phyloP scores from a whole-genome alignment of 75 land plant genomes.

The Sequoia sempervirens region DNA sequence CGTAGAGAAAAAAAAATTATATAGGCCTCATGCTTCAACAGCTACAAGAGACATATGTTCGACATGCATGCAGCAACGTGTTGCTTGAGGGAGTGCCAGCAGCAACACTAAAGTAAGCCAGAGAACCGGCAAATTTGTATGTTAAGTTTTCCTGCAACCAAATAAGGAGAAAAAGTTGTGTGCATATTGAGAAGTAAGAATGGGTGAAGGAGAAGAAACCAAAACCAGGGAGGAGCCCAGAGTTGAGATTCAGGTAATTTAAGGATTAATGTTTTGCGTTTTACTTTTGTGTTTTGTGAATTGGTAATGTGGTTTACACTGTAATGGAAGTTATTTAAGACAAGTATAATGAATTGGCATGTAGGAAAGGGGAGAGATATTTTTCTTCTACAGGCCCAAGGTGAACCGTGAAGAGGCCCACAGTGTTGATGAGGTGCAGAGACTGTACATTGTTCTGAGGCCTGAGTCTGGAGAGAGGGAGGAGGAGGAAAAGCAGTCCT shows the following conservation, averaged over 20 bases:
- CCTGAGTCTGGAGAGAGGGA: conserved; percentile 60
- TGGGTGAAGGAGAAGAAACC: conserved; percentile 52
- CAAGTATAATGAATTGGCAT: background rate
- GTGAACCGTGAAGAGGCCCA: conserved; percentile 63
- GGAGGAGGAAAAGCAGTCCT: conserved; percentile 59
- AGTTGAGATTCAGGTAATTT: conserved; percentile 45
- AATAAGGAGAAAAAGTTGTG: no score
- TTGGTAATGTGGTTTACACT: background rate
- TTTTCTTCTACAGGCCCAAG: conserved; percentile 86
- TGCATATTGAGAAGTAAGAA: background rate
- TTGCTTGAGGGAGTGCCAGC: background rate
- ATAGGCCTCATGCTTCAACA: no score
- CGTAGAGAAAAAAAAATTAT: no score
- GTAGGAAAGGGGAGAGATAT: conserved; percentile 78
- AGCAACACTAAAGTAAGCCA: background rate
- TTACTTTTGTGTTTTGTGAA: background rate
- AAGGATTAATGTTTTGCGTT: background rate
- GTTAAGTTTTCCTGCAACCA: background rate
- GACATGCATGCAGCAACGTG: conserved; percentile 10
- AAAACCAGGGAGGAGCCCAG: conserved; percentile 37
- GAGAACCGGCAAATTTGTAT: background rate
- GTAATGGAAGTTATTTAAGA: background rate
- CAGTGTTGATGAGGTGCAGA: conserved; percentile 63
- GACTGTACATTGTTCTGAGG: conserved; percentile 64
- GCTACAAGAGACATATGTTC: background rate